Evolutionary conservation across 2,329 filamentous ascomycete species (phyloP).

Genomic region (Colletotrichum lupini): DNA sequence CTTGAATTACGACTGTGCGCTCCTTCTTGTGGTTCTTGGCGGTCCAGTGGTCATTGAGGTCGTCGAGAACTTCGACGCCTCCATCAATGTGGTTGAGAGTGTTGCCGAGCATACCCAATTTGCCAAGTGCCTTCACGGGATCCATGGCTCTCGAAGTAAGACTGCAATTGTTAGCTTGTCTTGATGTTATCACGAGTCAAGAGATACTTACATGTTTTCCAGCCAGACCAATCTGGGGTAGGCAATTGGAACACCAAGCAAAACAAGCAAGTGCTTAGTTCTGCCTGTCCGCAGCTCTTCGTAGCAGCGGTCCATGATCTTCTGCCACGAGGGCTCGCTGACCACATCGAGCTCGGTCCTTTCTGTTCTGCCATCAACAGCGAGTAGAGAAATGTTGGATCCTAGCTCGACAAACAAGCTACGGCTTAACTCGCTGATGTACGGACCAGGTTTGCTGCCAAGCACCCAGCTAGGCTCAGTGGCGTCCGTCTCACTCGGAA

Average conservation of each 20-base stretch:
- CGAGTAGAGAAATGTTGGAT: constrained; percentile 81
- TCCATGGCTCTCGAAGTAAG: constrained; percentile 88
- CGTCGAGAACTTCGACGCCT: constrained; percentile 90
- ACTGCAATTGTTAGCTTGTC: constrained; percentile 55
- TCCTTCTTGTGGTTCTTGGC: constrained; percentile 94
- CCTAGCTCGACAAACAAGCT: constrained; percentile 89
- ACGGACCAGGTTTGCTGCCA: constrained; percentile 83
- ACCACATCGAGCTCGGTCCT: constrained; percentile 86
- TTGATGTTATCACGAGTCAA: not conserved
- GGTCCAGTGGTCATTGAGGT: constrained; percentile 97
- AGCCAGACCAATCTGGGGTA: constrained; percentile 80
- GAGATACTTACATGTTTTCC: constrained; percentile 70
- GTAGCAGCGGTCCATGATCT: constrained; percentile 87
- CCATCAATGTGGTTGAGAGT: constrained; percentile 92
- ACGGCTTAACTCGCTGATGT: constrained; percentile 87
- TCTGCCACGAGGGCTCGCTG: constrained; percentile 83
- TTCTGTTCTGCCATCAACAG: constrained; percentile 92
- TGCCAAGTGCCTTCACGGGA: constrained; percentile 88
- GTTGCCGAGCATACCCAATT: constrained; percentile 81
- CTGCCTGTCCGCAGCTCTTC: constrained; percentile 84
- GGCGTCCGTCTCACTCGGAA: constrained; percentile 81
- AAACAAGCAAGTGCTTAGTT: constrained; percentile 88
- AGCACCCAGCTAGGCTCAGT: constrained; percentile 94
- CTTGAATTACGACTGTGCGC: constrained; percentile 85
- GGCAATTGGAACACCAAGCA: constrained; percentile 85